Evolutionary conservation across 2,329 filamentous ascomycete genomes (phyloP).

Genomic region (Colletotrichum incanum): DNA sequence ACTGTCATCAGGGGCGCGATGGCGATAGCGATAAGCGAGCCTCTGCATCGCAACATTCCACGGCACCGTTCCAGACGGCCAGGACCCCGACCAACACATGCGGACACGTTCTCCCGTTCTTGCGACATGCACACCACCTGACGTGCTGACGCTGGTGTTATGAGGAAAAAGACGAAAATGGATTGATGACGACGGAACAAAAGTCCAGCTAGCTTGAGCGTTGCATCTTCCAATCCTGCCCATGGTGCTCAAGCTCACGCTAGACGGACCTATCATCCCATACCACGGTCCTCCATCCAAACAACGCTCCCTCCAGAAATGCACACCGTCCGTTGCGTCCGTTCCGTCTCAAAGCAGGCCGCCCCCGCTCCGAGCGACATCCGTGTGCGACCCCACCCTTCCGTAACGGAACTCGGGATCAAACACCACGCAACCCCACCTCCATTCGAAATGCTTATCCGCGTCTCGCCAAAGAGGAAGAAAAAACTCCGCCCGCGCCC

Average conservation of each 20-base stretch:
- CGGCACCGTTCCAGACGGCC: background rate
- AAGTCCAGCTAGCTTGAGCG: background rate
- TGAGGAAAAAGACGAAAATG: background rate
- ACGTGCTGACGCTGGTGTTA: background rate
- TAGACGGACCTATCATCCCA: background rate
- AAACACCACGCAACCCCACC: background rate
- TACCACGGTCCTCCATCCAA: background rate
- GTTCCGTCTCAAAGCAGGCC: constrained; percentile 5
- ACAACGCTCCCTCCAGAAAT: background rate
- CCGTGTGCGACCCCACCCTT: background rate
- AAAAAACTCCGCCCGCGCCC: background rate
- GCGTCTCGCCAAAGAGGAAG: background rate
- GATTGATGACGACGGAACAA: background rate
- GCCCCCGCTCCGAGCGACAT: constrained; percentile 7
- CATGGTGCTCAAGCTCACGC: background rate
- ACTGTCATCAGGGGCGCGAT: background rate
- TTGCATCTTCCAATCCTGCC: background rate
- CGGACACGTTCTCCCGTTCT: too few relatives aligned
- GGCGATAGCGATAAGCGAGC: constrained; percentile 24
- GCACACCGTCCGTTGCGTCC: constrained; percentile 1
- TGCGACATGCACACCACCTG: background rate
- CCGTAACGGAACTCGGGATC: constrained; percentile 12
- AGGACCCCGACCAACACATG: background rate
- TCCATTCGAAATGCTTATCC: background rate
- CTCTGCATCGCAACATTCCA: constrained; percentile 10